phyloP scores from a whole-genome alignment of 1,139 yeast genomes.

The Lizanozyma gosingica region DNA sequence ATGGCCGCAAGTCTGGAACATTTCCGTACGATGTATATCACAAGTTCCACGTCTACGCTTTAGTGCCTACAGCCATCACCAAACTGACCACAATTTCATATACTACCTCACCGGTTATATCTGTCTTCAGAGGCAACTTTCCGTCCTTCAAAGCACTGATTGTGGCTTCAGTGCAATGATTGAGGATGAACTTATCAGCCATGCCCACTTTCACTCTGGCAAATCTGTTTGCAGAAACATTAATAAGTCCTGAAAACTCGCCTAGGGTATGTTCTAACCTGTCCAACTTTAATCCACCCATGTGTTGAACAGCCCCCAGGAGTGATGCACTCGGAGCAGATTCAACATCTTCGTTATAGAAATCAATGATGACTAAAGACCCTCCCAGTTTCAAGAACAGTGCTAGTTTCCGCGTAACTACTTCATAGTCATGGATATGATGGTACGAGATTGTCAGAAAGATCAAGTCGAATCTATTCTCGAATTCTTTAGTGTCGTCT shows the following conservation, averaged over 20 bases:
- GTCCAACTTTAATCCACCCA: constrained; percentile 25
- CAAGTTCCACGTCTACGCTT: too few relatives aligned
- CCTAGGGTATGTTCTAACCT: constrained; percentile 16
- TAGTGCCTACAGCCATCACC: constrained; percentile 18
- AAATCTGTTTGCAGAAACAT: constrained; percentile 17
- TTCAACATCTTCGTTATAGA: constrained; percentile 12
- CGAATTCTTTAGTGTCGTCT: constrained; percentile 9
- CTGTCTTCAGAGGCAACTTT: constrained; percentile 9
- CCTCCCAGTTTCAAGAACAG: constrained; percentile 25
- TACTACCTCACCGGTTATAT: constrained; percentile 7
- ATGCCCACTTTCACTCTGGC: constrained; percentile 18
- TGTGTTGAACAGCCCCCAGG: constrained; percentile 19
- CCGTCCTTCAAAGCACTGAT: constrained; percentile 12
- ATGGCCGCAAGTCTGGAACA: too few relatives aligned
- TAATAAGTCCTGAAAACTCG: constrained; percentile 14
- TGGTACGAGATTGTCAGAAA: constrained; percentile 29
- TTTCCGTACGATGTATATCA: too few relatives aligned
- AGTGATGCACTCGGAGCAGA: neutral
- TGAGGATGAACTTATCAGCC: constrained; percentile 13
- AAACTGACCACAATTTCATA: constrained; percentile 15
- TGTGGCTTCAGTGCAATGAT: constrained; percentile 14
- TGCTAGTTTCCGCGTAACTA: constrained; percentile 22
- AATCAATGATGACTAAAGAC: constrained; percentile 23
- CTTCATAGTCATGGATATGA: constrained; percentile 23
- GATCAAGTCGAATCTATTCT: constrained; percentile 18